phyloP scores from a whole-genome alignment of 495 filamentous ascomycete genomes.

The Penicillium steckii region DNA sequence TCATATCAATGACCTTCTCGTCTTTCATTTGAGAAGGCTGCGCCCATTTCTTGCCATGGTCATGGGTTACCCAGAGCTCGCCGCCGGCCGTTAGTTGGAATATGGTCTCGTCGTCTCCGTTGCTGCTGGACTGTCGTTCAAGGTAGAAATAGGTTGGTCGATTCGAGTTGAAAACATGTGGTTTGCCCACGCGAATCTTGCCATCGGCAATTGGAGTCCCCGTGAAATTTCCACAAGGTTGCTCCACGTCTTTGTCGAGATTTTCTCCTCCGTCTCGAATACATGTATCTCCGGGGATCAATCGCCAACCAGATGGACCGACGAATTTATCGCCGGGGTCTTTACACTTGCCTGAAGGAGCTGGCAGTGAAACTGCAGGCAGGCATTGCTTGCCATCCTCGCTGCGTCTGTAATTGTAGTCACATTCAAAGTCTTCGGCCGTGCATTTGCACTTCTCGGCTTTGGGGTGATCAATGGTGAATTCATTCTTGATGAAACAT shows the following conservation, averaged over 20 bases:
- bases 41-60: conserved; percentile 87
- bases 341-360: conserved; percentile 65
- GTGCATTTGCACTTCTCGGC: conserved; percentile 76
- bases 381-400: conserved; percentile 66
- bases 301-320: conserved; percentile 84
- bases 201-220: conserved; percentile 53
- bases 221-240: conserved; percentile 50
- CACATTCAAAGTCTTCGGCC: conserved; percentile 86
- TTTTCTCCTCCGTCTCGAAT: conserved; percentile 52
- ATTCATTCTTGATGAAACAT: conserved; percentile 86
- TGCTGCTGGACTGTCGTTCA: conserved; percentile 68
- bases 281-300: conserved; percentile 90
- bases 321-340: conserved; percentile 65
- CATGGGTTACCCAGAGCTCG: conserved; percentile 66
- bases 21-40: conserved; percentile 51
- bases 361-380: conserved; percentile 47
- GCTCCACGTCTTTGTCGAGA: conserved; percentile 43
- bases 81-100: conserved; percentile 68
- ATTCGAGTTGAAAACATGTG: conserved; percentile 55
- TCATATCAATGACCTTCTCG: conserved; percentile 63
- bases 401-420: conserved; percentile 75
- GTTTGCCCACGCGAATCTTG: conserved; percentile 54
- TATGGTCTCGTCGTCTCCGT: conserved; percentile 74
- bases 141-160: conserved; percentile 73
- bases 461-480: conserved; percentile 65